Evolutionary conservation across 2,329 filamentous ascomycete species (phyloP), one percentile per base, ranked within the genome.

Genomic region (Penicillium hesseltinei): DNA sequence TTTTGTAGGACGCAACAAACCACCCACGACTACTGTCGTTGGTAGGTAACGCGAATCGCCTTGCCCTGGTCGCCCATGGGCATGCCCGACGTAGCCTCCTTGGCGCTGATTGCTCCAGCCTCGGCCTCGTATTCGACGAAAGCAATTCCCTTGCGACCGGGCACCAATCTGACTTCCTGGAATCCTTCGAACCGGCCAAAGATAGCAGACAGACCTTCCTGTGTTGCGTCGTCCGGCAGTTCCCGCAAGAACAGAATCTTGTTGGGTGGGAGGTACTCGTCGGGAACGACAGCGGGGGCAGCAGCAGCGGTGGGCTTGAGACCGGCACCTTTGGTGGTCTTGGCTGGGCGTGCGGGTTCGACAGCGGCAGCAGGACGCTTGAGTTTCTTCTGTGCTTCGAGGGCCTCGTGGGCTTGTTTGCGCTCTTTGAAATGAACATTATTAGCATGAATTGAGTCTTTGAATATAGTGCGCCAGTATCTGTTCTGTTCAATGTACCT

Each of bases 101-200:
- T 97, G 19, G 94, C 94, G 54, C 87, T 88, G 68, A 96, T 96
- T 29, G 94, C 92, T 42, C 91, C 92, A 47, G 88, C 83, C 78
- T 97, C 92, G 64, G 85, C 87, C 69, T 96, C 91, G 78, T 97
- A 99, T 76, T 99, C 94, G 59, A 97, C 91, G 74, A 99, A 99
- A 0, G 92, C 94, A 74, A 99, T 92, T 3, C 91, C 91, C 62
- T 86, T 88, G 51, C 93, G 82, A 31, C 91, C 90, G 6, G 93
- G 92, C 45, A 97, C 93, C 72, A 91, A 77, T 69, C 94, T 86
- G 45, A 97, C 90, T 79, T 99, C 94, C 72, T 88, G 89, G 81
- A 99, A 97, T 27, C 93, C 93, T 62, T 96, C 90, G 78, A 95
- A 99, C 48, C 89, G 87, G 50, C 87, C 86, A 77, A 97, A 99